Conservation (phyloP, 345 rosid genomes). For the Trapa bicornis region DNA sequence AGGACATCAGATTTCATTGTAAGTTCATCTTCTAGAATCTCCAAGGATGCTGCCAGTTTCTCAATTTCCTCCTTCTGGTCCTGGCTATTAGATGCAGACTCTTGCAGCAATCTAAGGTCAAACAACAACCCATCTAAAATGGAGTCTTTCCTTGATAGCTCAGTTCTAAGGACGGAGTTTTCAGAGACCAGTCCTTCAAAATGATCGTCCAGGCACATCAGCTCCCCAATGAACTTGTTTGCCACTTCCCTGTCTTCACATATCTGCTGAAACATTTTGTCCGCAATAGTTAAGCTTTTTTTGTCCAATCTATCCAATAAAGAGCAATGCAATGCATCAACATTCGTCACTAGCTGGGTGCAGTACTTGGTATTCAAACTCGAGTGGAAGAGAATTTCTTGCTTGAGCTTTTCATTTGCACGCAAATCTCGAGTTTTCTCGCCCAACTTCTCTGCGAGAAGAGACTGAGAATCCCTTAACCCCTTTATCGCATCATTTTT, state of each 20-base stretch:
- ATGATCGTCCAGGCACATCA: slow-evolving; percentile 38
- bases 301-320: slow-evolving; percentile 15
- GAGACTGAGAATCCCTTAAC: slow-evolving; percentile 35
- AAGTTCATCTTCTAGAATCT: slow-evolving; percentile 63
- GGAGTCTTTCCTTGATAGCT: slow-evolving; percentile 72
- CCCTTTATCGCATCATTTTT: slow-evolving; percentile 40
- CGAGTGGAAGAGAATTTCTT: slow-evolving; percentile 21
- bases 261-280: slow-evolving; percentile 34
- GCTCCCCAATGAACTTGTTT: slow-evolving; percentile 33
- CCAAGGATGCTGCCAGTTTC: slow-evolving; percentile 46
- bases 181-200: slow-evolving; percentile 41
- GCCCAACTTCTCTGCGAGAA: slow-evolving; percentile 26
- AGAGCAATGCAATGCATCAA: slow-evolving; percentile 12
- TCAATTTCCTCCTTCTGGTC: slow-evolving; percentile 76
- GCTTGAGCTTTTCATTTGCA: neutral
- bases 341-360: slow-evolving; percentile 14
- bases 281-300: slow-evolving; percentile 24
- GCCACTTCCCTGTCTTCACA: slow-evolving; percentile 32
- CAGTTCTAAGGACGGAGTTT: slow-evolving; percentile 43
- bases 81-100: slow-evolving; percentile 64
- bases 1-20: slow-evolving; percentile 45
- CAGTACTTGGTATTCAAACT: slow-evolving; percentile 27
- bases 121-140: slow-evolving; percentile 67
- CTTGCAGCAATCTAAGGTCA: slow-evolving; percentile 81
- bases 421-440: slow-evolving; percentile 33